phyloP scores from a whole-genome alignment of 1,284 basidiomycete species.

The Meira nashicola region DNA sequence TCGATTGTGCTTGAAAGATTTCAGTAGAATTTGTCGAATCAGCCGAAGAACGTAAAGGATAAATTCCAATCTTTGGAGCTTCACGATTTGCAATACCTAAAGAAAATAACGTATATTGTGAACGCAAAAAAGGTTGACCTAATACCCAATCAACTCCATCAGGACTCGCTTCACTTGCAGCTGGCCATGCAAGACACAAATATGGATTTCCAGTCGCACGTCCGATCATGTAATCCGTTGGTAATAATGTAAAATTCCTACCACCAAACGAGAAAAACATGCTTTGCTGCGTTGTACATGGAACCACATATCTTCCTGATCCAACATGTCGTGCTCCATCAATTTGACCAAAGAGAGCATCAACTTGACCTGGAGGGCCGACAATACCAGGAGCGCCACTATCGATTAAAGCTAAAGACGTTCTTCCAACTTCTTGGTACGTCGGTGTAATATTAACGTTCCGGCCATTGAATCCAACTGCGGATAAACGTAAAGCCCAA shows the following conservation, averaged over 20 bases:
- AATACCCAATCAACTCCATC: slow-evolving; percentile 85
- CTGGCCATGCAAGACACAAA: slow-evolving; percentile 76
- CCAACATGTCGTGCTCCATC: slow-evolving; percentile 66
- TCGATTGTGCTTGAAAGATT: slow-evolving; percentile 12
- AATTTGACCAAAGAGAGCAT: slow-evolving; percentile 64
- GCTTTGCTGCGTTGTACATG: slow-evolving; percentile 66
- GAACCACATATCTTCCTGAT: slow-evolving; percentile 72
- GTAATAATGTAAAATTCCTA: slow-evolving; percentile 65
- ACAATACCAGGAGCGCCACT: slow-evolving; percentile 73
- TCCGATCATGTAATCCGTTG: slow-evolving; percentile 77
- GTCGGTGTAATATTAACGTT: slow-evolving; percentile 63
- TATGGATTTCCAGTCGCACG: slow-evolving; percentile 64
- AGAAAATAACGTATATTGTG: slow-evolving; percentile 76
- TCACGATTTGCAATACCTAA: slow-evolving; percentile 26
- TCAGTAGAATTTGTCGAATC: slow-evolving; percentile 53
- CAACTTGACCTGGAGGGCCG: slow-evolving; percentile 75
- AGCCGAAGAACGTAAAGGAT: slow-evolving; percentile 21
- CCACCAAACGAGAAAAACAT: slow-evolving; percentile 61
- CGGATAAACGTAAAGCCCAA: slow-evolving; percentile 68
- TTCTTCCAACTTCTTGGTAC: slow-evolving; percentile 62
- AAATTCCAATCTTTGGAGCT: slow-evolving; percentile 28
- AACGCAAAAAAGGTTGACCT: slow-evolving; percentile 72
- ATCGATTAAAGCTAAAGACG: slow-evolving; percentile 71
- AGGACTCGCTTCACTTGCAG: slow-evolving; percentile 63
- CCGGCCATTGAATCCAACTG: slow-evolving; percentile 65